Evolutionary conservation across 139 green algal genomes (phyloP), one percentile per base, ranked within the genome.

Genomic region (Raphidocelis subcapitata): DNA sequence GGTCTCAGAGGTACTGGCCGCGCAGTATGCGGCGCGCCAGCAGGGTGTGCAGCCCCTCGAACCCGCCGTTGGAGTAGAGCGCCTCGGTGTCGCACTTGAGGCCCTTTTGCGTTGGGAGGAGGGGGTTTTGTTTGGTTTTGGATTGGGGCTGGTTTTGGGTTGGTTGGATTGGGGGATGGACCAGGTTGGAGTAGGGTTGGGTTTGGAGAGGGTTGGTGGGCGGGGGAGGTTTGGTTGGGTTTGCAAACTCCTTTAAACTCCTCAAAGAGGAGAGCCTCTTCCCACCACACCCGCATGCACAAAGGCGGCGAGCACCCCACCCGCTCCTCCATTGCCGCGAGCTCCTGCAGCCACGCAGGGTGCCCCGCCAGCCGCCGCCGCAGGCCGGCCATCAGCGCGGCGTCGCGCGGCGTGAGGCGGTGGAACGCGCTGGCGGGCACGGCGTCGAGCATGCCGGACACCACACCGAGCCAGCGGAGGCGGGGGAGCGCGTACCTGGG

Each of bases 401-500:
- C 46, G 72, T 91, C 87, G 1, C 87, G 62, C 3, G 29, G 2
- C 18, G 73, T 83, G 31, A 90, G 65, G 36, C 67, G 37, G 66
- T 85, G 73, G 47, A 71, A 56, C 10, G 49, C 28, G 2, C 23
- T 49, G 36, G 15, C 18, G 15, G 62, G 52, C 16, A 84, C 81
- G 3, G 76, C 72, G 15, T 72, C 47, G 51, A 97, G 76, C 81
- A 92, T 87, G 21, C 47, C 41, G 18, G 37, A 51, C 2, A 77
- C 75, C 4, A 92, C 67, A 3, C 92, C 92, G 65, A 97, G 82
- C 92, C 92, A 97, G 18, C 61, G 62, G 44, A 97, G 66, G 16
- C 63, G 62, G 1, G 87, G 83, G 20, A 93, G 61, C 28, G 84
- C 82, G 67, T 89, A 92, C 23, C 23, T 33, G 32, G n/a, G n/a